Base-by-base conservation (phyloP, 495 filamentous ascomycete species). In the Penicillium daleae region DNA sequence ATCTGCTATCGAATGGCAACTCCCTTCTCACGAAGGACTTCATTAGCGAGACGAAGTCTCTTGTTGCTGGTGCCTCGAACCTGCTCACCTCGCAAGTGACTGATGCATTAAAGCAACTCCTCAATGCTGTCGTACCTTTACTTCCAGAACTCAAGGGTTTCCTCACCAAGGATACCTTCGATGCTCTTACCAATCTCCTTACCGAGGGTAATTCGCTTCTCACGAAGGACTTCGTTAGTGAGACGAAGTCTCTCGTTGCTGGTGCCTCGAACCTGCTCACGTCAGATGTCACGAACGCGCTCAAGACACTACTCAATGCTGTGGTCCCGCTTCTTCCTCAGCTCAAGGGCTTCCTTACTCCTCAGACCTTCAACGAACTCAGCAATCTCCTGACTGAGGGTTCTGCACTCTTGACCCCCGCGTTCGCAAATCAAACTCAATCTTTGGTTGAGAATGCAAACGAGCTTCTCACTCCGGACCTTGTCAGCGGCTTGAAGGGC, bases 1-100 rank as follows among this genome's bases (percentile, higher is more conserved):
- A 35, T n/a, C n/a, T n/a, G n/a, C n/a, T n/a, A n/a, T 12, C 63
- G 17, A 79, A 80, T 44, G 76, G 75, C 21, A 75, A 78, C 56
- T 59, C 67, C 8, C 68, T 80, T 22, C 53, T 80, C 7, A 77
- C 76, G 7, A 24, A 56, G 21, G 40, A 59, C 15, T 72, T 81
- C 50, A 69, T 80, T 70, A 13, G 9, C 8, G 17, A 50, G 48
- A 50, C 48, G 13, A 24, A 50, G 9, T 55, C 53, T 22, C 59
- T 74, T 17, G 52, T 72, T 40, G 55, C 64, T 44, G 70, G 57
- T 53, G 66, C 64, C 37, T 64, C 61, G 15, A 56, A 59, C 12
- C 57, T 70, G 5, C 62, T 72, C 37, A 67, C 67, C 17, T 60
- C 49, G 17, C 55, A 50, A 32, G 69, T 62, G 22, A 64, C 39